Base-by-base conservation (phyloP, 192 early-diverging fungal species). In the Phycomyces nitens region DNA sequence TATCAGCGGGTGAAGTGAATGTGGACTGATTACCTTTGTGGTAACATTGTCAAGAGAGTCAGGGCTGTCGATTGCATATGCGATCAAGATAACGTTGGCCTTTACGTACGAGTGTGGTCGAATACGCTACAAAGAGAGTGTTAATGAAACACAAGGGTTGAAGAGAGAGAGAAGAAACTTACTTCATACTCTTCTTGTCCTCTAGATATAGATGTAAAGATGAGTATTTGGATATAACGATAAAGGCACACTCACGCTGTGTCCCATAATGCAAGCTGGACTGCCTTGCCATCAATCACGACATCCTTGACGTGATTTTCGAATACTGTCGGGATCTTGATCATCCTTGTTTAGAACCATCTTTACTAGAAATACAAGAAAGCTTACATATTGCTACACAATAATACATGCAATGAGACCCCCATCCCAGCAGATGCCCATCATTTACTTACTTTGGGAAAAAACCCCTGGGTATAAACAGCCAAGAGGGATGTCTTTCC, bases 61-160 rank as follows among this genome's bases (percentile, higher is more conserved):
- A 14, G 82, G 84, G 18, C 87, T 83, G 66, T 89, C 91, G 60
- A 96, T 84, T 26, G 91, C 86, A 68, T 94, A 97, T 70, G 88
- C 89, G 71, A 98, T 90, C 34, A 98, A 72, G 55, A 98, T 88
- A 38, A 94, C 90, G 74, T 95, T 82, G 38, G 92, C 84, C 65
- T 91, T 89, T 0, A 91, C 85, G 72, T 96, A 98, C 3, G 90
- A 93, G 56, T 94, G 82, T 14, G 89, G 87, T 29, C 94, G 89
- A 64, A 98, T 76, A 51, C 93, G 88, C 50, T 68, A 47, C 2
- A 47, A 14, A 2, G 5, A 14, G 5, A 14, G 18, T 18, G 29
- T 34, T 7, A 34, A 34, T 34, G 2, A 11, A 47, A 47, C 44
- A 18, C 7, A 10, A 14, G 14, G 41, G 18, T 7, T 47, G 11